Evolutionary conservation across 1,284 basidiomycete species (phyloP), one percentile per base, ranked within the genome.

Genomic region (Puccinia coronata): DNA sequence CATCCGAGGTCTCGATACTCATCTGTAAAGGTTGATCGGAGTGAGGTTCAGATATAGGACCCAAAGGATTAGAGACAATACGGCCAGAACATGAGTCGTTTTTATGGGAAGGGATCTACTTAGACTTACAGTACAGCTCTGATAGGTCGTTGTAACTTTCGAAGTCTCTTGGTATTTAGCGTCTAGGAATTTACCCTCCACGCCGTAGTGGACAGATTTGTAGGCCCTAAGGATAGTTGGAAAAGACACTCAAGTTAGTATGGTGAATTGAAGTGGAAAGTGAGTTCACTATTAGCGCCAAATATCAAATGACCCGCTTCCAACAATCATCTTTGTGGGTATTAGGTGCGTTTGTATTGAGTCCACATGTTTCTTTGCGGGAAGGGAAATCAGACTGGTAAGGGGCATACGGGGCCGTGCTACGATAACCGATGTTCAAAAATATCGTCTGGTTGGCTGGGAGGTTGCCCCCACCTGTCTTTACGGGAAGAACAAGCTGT

Each of bases 321-420:
- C 43, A 11, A 47, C 63, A 67, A 47, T 67, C 63, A n/a, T 28
- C n/a, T n/a, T 47, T 67, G 5, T 25, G 23, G 23, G 25, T 67
- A 23, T 67, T 34, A 16, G 41, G 63, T 25, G 63, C 63, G 23
- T 47, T 47, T 41, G 18, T 47, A 25, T 47, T 67, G 4, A 67
- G 63, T 67, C 63, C 63, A 67, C 63, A 67, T 14, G 41, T 28
- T 47, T 67, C 63, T 25, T 67, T 67, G 63, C 25, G 63, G 41
- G 47, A 47, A 11, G 63, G 63, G 63, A 67, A 67, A 47, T 67
- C 63, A n/a, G 63, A 67, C n/a, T 67, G 34, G 41, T 67, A 67
- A 6, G 14, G n/a, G 11, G 36, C 61, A 34, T 63, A 39, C 36
- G 31, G 11, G 5, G 16, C 39, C 36, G n/a, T 28, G 6, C 63